A percentile compares a stretch with the other conserved stretches of the same genome.
Evolutionary conservation across 768 basidiomycete genomes (phyloP).

Genomic region (Mrakia gelida): DNA sequence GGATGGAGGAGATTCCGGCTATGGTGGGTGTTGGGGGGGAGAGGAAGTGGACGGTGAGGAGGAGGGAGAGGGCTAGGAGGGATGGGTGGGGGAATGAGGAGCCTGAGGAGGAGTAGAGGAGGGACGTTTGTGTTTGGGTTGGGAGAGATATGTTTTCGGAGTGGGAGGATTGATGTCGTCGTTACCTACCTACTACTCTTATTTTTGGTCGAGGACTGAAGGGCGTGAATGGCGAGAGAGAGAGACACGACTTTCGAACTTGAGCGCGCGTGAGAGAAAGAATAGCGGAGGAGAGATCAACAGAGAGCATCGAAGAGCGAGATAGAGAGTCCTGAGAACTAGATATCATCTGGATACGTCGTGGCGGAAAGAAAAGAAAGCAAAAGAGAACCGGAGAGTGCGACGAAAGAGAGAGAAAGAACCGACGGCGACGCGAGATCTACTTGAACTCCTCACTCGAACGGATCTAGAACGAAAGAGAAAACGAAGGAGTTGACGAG

Average conservation of each 20-base stretch:
- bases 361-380: neutral
- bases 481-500: neutral
- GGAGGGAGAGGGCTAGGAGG: neutral
- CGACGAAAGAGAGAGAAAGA: neutral
- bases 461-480: neutral
- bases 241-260: neutral
- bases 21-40: neutral
- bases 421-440: neutral
- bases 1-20: neutral
- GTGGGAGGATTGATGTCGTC: no score
- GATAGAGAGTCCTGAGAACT: neutral
- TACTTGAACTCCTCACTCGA: constrained; percentile 18
- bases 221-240: neutral
- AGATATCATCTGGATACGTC: neutral
- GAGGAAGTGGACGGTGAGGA: constrained; percentile 6
- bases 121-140: neutral
- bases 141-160: neutral
- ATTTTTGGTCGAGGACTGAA: no score
- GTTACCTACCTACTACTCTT: no score
- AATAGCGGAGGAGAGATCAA: neutral
- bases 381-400: neutral
- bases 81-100: neutral
- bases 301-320: no score
- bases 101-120: neutral
- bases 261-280: neutral